Percentiles rank a stretch among this genome's conserved stretches.
Conservation (phyloP, 2,329 filamentous ascomycete genomes). For the Paracorniculantispora psalliotae region DNA sequence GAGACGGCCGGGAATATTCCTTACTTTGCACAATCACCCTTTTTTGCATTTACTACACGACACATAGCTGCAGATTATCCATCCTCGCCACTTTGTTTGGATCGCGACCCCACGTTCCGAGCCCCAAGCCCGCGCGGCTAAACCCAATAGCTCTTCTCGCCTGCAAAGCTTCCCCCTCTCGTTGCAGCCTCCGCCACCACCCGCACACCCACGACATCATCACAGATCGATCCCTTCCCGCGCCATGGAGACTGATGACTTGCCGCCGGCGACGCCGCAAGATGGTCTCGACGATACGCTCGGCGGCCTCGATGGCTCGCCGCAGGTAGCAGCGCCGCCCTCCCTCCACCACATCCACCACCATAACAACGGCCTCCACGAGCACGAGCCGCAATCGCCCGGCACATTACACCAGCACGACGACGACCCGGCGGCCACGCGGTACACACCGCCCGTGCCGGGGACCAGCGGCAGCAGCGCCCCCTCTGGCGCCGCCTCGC, state of each 20-base stretch:
- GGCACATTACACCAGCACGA: conserved; percentile 34
- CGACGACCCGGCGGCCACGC: conserved; percentile 39
- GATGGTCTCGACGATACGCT: conserved; percentile 46
- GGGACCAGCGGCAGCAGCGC: background rate
- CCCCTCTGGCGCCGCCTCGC: conserved; percentile 32
- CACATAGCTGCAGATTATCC: background rate
- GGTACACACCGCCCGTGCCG: conserved; percentile 36
- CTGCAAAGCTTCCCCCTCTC: background rate
- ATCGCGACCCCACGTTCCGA: background rate
- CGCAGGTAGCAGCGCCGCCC: conserved; percentile 32
- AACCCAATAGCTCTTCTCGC: background rate
- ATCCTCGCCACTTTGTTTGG: background rate
- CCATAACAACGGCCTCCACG: conserved; percentile 32
- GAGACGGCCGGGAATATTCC: conserved; percentile 5
- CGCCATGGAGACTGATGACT: conserved; percentile 13
- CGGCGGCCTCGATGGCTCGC: conserved; percentile 44
- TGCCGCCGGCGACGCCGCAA: conserved; percentile 20
- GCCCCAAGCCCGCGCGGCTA: conserved; percentile 9
- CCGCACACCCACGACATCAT: background rate
- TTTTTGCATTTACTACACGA: background rate
- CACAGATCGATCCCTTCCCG: conserved; percentile 6
- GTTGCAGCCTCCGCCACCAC: background rate
- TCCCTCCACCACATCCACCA: conserved; percentile 3
- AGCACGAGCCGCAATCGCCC: conserved; percentile 44
- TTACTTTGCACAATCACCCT: conserved; percentile 2